Evolutionary conservation across 345 rosid genomes (phyloP), one percentile per base, ranked within the genome.

Genomic region (Fremontodendron californicum): DNA sequence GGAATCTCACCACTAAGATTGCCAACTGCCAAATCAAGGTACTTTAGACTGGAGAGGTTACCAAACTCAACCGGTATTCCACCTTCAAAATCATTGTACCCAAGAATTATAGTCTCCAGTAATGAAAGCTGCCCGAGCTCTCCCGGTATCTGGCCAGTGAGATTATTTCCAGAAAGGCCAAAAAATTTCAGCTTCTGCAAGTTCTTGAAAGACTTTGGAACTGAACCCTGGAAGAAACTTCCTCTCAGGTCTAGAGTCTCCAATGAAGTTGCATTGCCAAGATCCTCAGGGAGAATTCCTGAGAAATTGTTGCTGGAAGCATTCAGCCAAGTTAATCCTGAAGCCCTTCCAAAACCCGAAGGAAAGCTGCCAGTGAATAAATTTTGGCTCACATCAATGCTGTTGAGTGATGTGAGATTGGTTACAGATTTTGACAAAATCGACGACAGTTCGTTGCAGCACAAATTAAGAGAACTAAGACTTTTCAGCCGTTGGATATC

Each of bases 101-200:
- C 99, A 23, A 96, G 87, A 77, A 93, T 92, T 21, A 93, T 83
- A 25, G 67, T 93, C 88, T 96, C 97, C 77, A 93, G 71, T 18
- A 90, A 90, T 29, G 87, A 73, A 57, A 92, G 89, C 84, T 90
- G 88, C 6, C 98, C 97, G 1, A 96, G 85, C 84, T 90, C 90
- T 25, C 58, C 82, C 0, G 98, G 96, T 72, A 96, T 85, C 57
- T 77, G 70, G 4, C 96, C 97, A 0, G 97, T 89, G 77, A 96
- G 93, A 85, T 92, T 93, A 68, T 95, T 95, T 75, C 97, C 98
- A 0, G 96, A 90, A 35, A 95, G 90, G 73, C 98, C 99, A 10
- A 95, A 91, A 79, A 87, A 95, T 86, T 84, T 88, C 79, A 95
- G 73, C 84, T 87, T 93, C 75, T 86, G 87, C 87, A 96, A 83